Percentiles rank a stretch among this genome's conserved stretches.
These are phyloP conservation scores for Pisolithus albus DNA, from an alignment of 768 basidiomycete genomes.

Conservation along the genomic window DNA sequence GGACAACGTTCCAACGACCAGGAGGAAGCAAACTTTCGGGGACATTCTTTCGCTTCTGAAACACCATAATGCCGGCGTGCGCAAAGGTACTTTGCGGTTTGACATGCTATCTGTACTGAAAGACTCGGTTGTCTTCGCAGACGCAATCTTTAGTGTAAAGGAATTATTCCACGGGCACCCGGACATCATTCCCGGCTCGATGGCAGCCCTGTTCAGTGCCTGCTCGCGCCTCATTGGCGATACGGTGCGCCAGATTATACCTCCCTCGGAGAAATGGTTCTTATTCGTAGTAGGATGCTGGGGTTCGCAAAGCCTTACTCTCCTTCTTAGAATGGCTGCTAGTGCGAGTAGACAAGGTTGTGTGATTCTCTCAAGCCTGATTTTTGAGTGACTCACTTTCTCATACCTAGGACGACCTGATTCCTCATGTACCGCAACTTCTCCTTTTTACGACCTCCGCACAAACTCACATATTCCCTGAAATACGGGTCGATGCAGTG, in stretches of 20 bases:
- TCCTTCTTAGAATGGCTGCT: conserved; percentile 70
- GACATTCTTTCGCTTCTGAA: conserved; percentile 74
- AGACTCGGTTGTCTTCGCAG: conserved; percentile 28
- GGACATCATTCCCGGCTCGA: conserved; percentile 41
- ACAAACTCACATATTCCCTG: conserved; percentile 91
- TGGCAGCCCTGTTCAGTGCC: conserved; percentile 51
- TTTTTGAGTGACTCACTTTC: conserved; percentile 5
- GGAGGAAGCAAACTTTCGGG: conserved; percentile 62
- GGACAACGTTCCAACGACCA: conserved; percentile 63
- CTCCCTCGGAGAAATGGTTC: conserved; percentile 1
- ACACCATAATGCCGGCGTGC: conserved; percentile 73
- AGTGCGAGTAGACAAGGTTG: conserved; percentile 51
- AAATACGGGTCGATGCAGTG: conserved; percentile 86
- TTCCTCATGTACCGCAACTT: conserved; percentile 68
- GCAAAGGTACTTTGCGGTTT: conserved; percentile 50
- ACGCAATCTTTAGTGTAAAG: conserved; percentile 65
- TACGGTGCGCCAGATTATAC: conserved; percentile 46
- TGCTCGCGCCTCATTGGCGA: conserved; percentile 73
- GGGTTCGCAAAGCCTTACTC: conserved; percentile 68
- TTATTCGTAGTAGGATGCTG: conserved; percentile 52
- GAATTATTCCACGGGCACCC: conserved; percentile 66
- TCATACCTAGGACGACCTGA: conserved; percentile 50
- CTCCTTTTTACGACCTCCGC: conserved; percentile 86
- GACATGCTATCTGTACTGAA: background rate
- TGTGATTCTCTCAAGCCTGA: conserved; percentile 7